phyloP scores from a whole-genome alignment of 2,329 filamentous ascomycete species.

The Aspergillus sp. region DNA sequence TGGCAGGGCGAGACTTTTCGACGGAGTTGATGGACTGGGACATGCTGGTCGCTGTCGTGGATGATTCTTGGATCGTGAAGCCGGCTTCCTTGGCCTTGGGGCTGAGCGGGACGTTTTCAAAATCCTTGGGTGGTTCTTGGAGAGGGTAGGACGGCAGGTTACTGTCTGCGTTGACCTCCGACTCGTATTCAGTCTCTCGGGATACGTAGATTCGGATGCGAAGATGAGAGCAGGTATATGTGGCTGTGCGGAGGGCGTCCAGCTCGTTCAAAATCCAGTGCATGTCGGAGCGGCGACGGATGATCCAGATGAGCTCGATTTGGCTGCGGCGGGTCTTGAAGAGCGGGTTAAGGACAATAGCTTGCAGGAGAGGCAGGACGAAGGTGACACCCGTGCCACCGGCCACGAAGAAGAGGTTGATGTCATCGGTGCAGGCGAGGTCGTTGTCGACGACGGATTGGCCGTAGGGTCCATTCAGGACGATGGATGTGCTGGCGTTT shows the following conservation, averaged over 20 bases:
- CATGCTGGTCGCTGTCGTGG: neutral
- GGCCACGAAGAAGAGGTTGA: constrained; percentile 52
- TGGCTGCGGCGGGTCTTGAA: constrained; percentile 34
- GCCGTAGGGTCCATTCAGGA: constrained; percentile 66
- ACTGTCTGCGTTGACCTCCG: neutral
- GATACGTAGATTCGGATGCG: constrained; percentile 57
- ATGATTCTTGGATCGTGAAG: neutral
- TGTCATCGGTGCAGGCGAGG: constrained; percentile 37
- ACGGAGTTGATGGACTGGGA: neutral
- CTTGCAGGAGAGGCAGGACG: constrained; percentile 52
- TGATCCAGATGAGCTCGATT: constrained; percentile 65
- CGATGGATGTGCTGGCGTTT: constrained; percentile 31
- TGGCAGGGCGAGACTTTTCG: neutral
- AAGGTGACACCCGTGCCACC: constrained; percentile 62
- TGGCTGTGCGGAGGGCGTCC: constrained; percentile 45
- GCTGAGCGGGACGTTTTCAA: neutral
- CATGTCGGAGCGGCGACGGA: constrained; percentile 55
- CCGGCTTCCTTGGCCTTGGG: neutral
- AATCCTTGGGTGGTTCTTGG: neutral
- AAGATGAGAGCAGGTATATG: constrained; percentile 29
- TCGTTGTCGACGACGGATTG: constrained; percentile 48
- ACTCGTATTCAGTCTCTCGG: constrained; percentile 40
- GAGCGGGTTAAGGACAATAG: constrained; percentile 26
- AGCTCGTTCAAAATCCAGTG: constrained; percentile 62
- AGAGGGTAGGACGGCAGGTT: neutral